Percentiles rank a stretch among this genome's conserved stretches.
phyloP scores from a whole-genome alignment of 2,329 filamentous ascomycete species.

The Grosmannia huntii region DNA sequence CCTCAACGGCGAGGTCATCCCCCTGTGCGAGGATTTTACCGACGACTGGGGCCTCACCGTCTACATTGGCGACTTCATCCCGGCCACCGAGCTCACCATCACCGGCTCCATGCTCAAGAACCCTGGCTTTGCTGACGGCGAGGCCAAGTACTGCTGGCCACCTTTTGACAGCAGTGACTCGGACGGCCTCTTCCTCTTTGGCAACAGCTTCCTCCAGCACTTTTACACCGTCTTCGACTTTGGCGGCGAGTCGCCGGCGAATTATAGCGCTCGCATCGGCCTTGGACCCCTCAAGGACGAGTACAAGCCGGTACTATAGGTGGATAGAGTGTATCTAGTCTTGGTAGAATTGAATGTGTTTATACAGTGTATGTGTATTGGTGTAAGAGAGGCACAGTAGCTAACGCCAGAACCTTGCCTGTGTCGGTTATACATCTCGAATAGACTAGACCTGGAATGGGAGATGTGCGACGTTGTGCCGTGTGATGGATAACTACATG shows the following conservation, averaged over 20 bases:
- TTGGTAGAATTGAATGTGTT: too few species aligned
- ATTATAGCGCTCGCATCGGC: neutral
- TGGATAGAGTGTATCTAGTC: too few species aligned
- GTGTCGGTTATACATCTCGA: too few species aligned
- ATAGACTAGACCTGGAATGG: too few species aligned
- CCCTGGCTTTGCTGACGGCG: constrained; percentile 19
- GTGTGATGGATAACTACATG: too few species aligned
- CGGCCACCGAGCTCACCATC: constrained; percentile 14
- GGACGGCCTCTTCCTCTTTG: constrained; percentile 18
- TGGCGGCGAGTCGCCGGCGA: constrained; percentile 7
- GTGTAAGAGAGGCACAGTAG: too few species aligned
- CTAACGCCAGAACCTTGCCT: too few species aligned
- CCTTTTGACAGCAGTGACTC: constrained; percentile 18
- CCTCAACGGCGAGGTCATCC: constrained; percentile 16
- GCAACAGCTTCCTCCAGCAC: constrained; percentile 16
- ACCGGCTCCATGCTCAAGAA: constrained; percentile 19
- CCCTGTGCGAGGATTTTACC: constrained; percentile 24
- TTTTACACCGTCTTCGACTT: constrained; percentile 24
- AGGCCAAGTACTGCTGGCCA: constrained; percentile 22
- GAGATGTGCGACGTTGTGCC: too few species aligned
- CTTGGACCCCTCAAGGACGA: neutral
- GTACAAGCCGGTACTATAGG: neutral
- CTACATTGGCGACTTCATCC: constrained; percentile 13
- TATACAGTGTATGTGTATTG: too few species aligned
- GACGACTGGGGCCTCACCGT: constrained; percentile 21